These are phyloP conservation scores for Fraxinus platypoda DNA, from an alignment of 305 asterid genomes.

Conservation along the genomic window DNA sequence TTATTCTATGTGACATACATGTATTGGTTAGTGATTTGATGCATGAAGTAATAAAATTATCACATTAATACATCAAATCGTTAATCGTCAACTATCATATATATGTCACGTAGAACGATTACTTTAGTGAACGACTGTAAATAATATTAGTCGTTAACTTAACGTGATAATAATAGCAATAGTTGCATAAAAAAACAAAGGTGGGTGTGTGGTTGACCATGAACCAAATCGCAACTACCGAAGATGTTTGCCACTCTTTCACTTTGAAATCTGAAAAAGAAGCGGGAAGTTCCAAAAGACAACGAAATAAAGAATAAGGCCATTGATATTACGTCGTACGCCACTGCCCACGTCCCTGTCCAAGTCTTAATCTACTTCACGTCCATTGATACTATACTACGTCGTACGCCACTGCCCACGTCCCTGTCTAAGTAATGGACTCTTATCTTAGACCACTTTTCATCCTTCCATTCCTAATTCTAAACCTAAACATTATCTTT, in stretches of 20 bases:
- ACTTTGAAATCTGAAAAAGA: slow-evolving; percentile 19
- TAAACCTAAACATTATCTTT: neutral
- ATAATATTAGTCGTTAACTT: too few species aligned
- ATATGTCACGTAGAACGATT: too few species aligned
- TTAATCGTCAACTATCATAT: too few species aligned
- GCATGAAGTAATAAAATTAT: too few species aligned
- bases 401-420: slow-evolving; percentile 6
- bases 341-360: slow-evolving; percentile 5
- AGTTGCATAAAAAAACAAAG: neutral
- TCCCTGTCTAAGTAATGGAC: neutral
- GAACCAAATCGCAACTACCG: slow-evolving; percentile 12
- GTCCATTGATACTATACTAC: slow-evolving; percentile 2
- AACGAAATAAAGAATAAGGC: neutral
- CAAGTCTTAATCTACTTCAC: neutral
- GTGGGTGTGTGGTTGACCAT: neutral
- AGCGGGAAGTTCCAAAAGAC: neutral
- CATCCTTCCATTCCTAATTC: too few species aligned
- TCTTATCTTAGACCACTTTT: neutral
- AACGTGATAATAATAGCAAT: neutral
- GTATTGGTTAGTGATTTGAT: too few species aligned
- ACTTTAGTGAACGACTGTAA: too few species aligned
- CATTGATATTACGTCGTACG: neutral
- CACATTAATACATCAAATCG: too few species aligned
- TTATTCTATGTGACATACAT: too few species aligned
- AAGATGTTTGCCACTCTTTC: slow-evolving; percentile 8